phyloP scores from a whole-genome alignment of 148 eudicot species.

The Dysphania ambrosioides region DNA sequence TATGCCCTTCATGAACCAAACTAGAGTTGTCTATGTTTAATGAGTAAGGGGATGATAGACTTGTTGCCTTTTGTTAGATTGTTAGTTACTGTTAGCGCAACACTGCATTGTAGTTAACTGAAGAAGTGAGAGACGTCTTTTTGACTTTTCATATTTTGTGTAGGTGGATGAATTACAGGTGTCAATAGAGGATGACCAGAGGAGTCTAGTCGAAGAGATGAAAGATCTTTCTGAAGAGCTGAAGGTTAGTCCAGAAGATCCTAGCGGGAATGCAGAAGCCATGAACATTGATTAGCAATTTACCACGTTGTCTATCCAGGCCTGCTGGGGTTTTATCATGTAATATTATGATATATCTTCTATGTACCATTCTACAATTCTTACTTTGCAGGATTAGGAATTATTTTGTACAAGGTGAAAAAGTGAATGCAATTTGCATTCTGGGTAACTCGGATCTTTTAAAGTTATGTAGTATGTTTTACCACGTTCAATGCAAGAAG shows the following conservation, averaged over 20 bases:
- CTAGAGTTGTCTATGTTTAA: background rate
- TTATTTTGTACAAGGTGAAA: constrained; percentile 3
- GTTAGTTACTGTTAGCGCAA: background rate
- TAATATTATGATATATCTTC: background rate
- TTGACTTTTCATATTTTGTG: constrained; percentile 2
- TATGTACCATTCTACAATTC: background rate
- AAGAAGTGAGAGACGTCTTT: background rate
- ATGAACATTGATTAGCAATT: constrained; percentile 61
- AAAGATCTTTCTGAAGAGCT: constrained; percentile 53
- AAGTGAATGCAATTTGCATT: background rate
- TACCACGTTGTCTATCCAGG: background rate
- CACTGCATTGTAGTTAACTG: background rate
- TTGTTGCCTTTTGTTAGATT: too few species aligned
- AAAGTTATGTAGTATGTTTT: background rate
- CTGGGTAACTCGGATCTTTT: background rate
- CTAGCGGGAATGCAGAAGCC: constrained; percentile 51
- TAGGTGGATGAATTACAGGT: constrained; percentile 90
- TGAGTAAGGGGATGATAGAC: background rate
- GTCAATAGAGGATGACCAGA: constrained; percentile 86
- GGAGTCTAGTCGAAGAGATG: constrained; percentile 72
- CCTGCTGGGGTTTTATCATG: background rate
- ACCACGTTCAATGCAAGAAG: too few species aligned
- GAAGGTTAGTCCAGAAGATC: constrained; percentile 56
- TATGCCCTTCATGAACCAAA: background rate
- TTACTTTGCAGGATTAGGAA: background rate